These are phyloP conservation scores for Geranium rotundifolium DNA, from an alignment of 345 rosid genomes.

Conservation along the genomic window DNA sequence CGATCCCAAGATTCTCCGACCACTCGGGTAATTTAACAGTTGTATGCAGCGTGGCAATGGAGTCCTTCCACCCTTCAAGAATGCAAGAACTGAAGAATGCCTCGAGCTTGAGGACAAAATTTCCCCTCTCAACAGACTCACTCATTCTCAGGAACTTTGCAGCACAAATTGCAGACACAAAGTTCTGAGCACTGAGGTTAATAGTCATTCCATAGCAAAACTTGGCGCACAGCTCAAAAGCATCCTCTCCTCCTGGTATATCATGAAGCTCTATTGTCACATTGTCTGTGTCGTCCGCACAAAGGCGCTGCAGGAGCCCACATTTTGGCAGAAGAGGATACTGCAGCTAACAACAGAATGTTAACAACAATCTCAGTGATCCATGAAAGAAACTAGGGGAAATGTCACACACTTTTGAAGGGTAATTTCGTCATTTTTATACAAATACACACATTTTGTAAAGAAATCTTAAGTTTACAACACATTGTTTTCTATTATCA, in stretches of 20 bases:
- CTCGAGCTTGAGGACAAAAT: conserved; percentile 65
- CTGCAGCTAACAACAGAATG: conserved; percentile 47
- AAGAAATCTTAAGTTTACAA: too few species aligned
- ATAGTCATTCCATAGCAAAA: conserved; percentile 92
- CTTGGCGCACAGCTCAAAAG: conserved; percentile 90
- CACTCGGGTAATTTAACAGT: conserved; percentile 58
- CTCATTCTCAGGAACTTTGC: conserved; percentile 88
- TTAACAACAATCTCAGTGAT: conserved; percentile 10
- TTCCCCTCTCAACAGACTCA: conserved; percentile 73
- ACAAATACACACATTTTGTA: too few species aligned
- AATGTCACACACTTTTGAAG: too few species aligned
- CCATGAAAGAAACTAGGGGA: neutral
- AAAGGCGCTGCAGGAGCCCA: conserved; percentile 62
- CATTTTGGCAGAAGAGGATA: conserved; percentile 75
- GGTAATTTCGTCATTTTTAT: too few species aligned
- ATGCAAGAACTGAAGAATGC: conserved; percentile 84
- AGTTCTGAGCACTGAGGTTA: conserved; percentile 73
- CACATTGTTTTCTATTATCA: too few species aligned
- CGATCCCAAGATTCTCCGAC: conserved; percentile 84
- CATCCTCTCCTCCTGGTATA: conserved; percentile 89
- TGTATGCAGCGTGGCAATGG: conserved; percentile 60
- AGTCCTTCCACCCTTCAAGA: conserved; percentile 93
- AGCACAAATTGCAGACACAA: conserved; percentile 76
- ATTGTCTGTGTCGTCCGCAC: conserved; percentile 34
- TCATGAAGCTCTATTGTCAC: conserved; percentile 65